Base-by-base conservation (phyloP, 208 protist genomes). In the Naegleria gruberi region DNA sequence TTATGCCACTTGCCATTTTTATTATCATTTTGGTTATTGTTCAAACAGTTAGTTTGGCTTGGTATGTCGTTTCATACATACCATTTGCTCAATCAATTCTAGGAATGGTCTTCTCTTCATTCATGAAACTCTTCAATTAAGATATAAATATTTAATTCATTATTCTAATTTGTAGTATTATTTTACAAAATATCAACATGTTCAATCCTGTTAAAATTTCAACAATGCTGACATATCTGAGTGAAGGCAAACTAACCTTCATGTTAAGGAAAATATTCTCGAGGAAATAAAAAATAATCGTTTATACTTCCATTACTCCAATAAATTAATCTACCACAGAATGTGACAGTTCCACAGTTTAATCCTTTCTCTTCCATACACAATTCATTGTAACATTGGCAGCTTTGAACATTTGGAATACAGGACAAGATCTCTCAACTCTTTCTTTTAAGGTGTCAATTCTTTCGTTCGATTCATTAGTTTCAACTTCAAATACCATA, bases 51-150 rank as follows among this genome's bases (percentile, higher is more conserved):
- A 93, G 91, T 57, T 46, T 97, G 42, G 87, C 96, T 85, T 98
- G 96, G 96, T 98, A 97, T 90, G 91, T 94, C 34, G 91, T 98
- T 41, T 97, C 96, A 74, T 98, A 94, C 87, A 93, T 98, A 19
- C 96, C 96, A 17, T 97, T 94, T 90, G 95, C 95, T 1, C 94
- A 95, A 23, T 23, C 15, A 65, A 65, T 65, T 65, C 51, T 65
- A 65, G 51, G 51, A 3, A 65, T 65, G 51, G 30, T 65, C 15
- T 65, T 65, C 51, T 65, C 51, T 65, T 65, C 51, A 1, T 65
- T 65, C 30, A 65, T 65, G 51, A 65, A 23, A 65, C 2, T 65
- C 30, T 65, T 65, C 51, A 65, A 65, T 19, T 65, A 65, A 65
- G 15, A 65, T 30, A n/a, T n/a, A n/a, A n/a, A n/a, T n/a, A n/a